These are phyloP conservation scores for Jasminum sambac DNA, from an alignment of 257 asterid genomes.

Conservation along the genomic window DNA sequence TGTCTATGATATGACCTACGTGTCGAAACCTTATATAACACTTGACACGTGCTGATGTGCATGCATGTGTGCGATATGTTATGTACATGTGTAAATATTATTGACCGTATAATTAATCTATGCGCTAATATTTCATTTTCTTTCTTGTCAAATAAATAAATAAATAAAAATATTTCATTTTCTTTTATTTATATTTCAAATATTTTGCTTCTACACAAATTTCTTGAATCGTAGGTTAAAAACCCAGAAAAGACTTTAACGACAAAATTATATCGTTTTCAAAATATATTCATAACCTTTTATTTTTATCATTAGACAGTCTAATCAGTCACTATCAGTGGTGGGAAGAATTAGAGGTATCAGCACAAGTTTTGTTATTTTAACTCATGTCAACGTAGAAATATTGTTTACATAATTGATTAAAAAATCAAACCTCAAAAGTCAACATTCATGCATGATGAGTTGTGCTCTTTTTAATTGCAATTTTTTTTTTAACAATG, in stretches of 20 bases:
- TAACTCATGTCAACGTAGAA: conserved; percentile 32
- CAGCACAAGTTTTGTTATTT: conserved; percentile 17
- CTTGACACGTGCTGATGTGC: too few species aligned
- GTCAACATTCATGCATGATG: conserved; percentile 40
- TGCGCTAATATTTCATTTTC: too few species aligned
- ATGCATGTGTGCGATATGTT: too few species aligned
- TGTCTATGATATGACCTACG: too few species aligned
- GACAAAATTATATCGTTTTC: background rate
- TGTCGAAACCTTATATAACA: too few species aligned
- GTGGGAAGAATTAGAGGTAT: conserved; percentile 3
- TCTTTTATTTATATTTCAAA: background rate
- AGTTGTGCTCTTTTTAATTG: conserved; percentile 9
- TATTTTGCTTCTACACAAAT: background rate
- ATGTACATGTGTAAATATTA: too few species aligned
- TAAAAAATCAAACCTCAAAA: conserved; percentile 22
- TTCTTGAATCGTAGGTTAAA: background rate
- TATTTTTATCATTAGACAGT: conserved; percentile 10
- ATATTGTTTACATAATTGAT: conserved; percentile 21
- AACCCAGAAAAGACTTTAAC: too few species aligned
- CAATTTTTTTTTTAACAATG: background rate
- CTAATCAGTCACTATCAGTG: conserved; percentile 23
- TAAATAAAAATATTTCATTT: too few species aligned
- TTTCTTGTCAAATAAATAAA: too few species aligned
- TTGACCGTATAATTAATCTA: too few species aligned
- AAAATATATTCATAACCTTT: too few species aligned